Evolutionary conservation across 257 asterid species (phyloP).

Genomic region (Solanum tarijense): DNA sequence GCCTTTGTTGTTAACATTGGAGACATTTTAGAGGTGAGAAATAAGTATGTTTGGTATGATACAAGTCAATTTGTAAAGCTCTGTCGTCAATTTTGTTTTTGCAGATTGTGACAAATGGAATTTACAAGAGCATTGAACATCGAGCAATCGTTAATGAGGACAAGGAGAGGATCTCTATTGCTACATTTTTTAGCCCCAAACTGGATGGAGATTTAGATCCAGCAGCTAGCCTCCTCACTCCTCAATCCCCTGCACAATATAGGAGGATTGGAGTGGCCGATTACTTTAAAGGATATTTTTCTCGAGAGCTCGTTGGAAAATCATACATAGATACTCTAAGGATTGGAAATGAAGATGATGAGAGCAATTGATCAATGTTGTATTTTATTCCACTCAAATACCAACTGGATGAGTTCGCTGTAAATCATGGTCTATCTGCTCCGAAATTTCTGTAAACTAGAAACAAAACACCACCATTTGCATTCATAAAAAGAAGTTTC

Average conservation of each 20-base stretch:
- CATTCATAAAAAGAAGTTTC: too few species aligned
- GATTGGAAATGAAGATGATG: not conserved
- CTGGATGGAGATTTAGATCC: conserved; percentile 10
- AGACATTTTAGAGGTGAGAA: conserved; percentile 32
- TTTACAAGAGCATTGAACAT: conserved; percentile 34
- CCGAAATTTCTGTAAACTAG: too few species aligned
- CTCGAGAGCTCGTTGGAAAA: conserved; percentile 30
- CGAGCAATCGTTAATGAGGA: conserved; percentile 22
- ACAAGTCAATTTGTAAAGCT: too few species aligned
- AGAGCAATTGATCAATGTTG: not conserved
- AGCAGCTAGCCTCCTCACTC: conserved; percentile 24
- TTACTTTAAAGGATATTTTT: conserved; percentile 8
- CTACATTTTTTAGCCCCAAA: conserved; percentile 15
- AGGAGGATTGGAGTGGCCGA: conserved; percentile 7
- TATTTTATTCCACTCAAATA: not conserved
- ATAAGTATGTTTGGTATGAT: not conserved
- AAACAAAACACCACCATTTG: too few species aligned
- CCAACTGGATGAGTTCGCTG: too few species aligned
- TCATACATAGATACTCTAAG: too few species aligned
- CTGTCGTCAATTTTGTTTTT: not conserved
- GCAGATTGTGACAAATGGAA: conserved; percentile 33
- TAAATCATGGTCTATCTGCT: too few species aligned
- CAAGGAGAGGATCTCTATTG: conserved; percentile 33
- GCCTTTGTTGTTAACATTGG: conserved; percentile 44
- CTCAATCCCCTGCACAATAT: conserved; percentile 25